Evolutionary conservation across 768 basidiomycete genomes (phyloP), one percentile per base, ranked within the genome.

Genomic region (Macrolepiota dolichaula): DNA sequence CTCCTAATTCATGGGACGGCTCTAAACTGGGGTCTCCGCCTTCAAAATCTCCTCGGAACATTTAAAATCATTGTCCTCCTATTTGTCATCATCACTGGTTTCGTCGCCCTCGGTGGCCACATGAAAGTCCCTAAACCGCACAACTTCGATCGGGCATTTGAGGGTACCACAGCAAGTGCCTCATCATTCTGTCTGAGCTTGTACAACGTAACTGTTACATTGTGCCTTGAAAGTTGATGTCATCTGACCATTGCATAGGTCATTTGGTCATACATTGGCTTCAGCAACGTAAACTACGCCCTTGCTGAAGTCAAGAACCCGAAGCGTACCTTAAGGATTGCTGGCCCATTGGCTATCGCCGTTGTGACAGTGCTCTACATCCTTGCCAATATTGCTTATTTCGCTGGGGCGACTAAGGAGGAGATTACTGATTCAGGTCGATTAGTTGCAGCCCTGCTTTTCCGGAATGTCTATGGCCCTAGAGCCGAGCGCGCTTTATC

Each of bases 221-320:
- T n/a, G 10, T 49, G 19, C 47, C 13, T 27, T 49, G 25, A 13
- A 2, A 27, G 25, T 22, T 27, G 22, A 27, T 15, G 37, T 35
- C 47, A 29, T 36, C 42, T 12, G 11, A n/a, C 19, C 32, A 47
- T 37, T 19, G 27, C 9, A 4, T 57, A 84, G 82, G 84, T 82
- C 73, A 62, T 77, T 40, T 74, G 74, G 74, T 76, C 77, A 1
- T 87, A 80, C 67, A 76, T 79, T 36, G 88, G 88, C 0, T 89
- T 85, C 68, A 82, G 79, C 36, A 87, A 86, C 64, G 85, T 82
- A 36, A 88, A 89, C 67, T 89, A 88, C 64, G 85, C 83, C 0
- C 75, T 89, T 9, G 80, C 82, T 2, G 87, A 91, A 61, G 78
- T 88, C 11, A 79, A 79, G 54, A 76, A 89, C 62, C 89, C 88